Evolutionary conservation across 2,329 filamentous ascomycete species (phyloP), one percentile per base, ranked within the genome.

Genomic region (Tolypocladium album): DNA sequence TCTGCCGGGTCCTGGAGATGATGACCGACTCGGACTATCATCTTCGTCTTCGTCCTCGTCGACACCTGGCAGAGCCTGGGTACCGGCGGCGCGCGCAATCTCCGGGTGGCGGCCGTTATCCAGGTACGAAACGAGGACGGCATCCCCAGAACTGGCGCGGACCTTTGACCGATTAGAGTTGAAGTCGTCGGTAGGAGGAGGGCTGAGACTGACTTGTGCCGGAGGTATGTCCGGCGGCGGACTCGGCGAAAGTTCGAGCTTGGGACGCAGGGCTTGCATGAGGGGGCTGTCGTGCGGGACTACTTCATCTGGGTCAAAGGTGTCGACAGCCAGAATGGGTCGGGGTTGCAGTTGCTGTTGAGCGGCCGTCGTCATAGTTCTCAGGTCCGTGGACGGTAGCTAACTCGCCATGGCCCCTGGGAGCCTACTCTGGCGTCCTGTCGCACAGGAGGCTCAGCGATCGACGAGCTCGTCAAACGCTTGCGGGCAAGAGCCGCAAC

Each of bases 101-200:
- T 91, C 86, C 57, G 82, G 85, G 65, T 78, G 78, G 68, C 85
- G 84, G 67, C 85, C 84, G 68, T 78, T 82, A 66, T 77, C 83
- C 76, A 92, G 80, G 71, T 80, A 78, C 60, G 77, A 74, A 63
- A 93, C 80, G 71, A 93, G 79, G 64, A 90, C 85, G 66, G 79
- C 83, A 80, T 89, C 85, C 66, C 82, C 84, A 69, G 82, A 82
- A 67, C 76, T 83, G 50, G 82, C 77, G 64, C 73, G 77, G 63
- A 79, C 74, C 81, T 83, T 84, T 67, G 70, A 76, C 64, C 73
- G 75, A 78, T 77, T 74, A 77, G 77, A 79, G 70, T 76, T 78
- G 71, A 72, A 66, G 79, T 66, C 65, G 68, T 67, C 67, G 68
- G 61, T 60, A 55, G 63, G 69, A 65, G 60, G 64, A 66, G 67